phyloP scores from a whole-genome alignment of 495 filamentous ascomycete genomes.

The Penicillium alfredii region DNA sequence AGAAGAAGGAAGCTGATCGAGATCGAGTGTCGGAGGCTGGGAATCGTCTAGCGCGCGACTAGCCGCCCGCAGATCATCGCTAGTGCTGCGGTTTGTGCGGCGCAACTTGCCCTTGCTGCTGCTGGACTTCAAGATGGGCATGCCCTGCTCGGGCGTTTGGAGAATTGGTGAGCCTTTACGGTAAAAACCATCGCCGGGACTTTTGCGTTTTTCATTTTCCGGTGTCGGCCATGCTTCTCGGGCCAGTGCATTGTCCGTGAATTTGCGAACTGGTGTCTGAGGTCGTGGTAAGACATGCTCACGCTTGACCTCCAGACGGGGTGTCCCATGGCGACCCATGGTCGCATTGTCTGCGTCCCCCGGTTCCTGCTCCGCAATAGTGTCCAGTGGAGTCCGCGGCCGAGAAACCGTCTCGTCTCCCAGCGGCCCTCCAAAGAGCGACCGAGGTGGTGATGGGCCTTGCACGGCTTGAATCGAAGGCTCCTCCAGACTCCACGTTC shows the following conservation, averaged over 20 bases:
- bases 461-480: slow-evolving; percentile 14
- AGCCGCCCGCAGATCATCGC: slow-evolving; percentile 74
- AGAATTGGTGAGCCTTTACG: slow-evolving; percentile 22
- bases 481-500: slow-evolving; percentile 33
- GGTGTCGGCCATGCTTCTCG: slow-evolving; percentile 47
- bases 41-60: slow-evolving; percentile 40
- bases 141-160: slow-evolving; percentile 31
- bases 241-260: slow-evolving; percentile 47
- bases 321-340: slow-evolving; percentile 28
- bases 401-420: slow-evolving; percentile 25
- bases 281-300: slow-evolving; percentile 41
- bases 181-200: slow-evolving; percentile 23
- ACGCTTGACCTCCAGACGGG: slow-evolving; percentile 38
- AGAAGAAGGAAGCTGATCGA: slow-evolving; percentile 49
- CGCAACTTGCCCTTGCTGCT: slow-evolving; percentile 49
- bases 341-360: slow-evolving; percentile 12
- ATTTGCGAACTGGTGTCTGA: slow-evolving; percentile 37
- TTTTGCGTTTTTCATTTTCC: slow-evolving; percentile 35
- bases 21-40: slow-evolving; percentile 28
- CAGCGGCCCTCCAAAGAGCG: slow-evolving; percentile 22
- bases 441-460: slow-evolving; percentile 22
- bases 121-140: slow-evolving; percentile 31
- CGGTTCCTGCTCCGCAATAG: slow-evolving; percentile 39
- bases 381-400: slow-evolving; percentile 34
- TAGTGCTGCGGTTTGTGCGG: slow-evolving; percentile 64